A percentile compares a stretch with the other conserved stretches of the same genome.
Conservation (phyloP, 331 rosid species). For the Quercus lobata region DNA sequence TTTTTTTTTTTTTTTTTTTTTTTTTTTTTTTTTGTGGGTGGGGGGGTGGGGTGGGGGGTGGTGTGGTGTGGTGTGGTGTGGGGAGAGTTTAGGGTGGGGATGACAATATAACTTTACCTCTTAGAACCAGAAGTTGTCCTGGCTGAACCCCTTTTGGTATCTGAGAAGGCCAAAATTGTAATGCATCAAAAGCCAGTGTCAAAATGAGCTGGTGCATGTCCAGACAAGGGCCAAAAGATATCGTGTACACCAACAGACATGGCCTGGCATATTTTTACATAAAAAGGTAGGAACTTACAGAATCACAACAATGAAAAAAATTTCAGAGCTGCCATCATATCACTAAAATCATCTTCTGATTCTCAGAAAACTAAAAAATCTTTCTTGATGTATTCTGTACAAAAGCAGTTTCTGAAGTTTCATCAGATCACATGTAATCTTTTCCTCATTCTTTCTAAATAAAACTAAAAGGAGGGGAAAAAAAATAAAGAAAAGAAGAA, state of each 20-base stretch:
- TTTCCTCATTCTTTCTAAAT: background rate
- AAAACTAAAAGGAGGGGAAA: background rate
- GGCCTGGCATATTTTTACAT: background rate
- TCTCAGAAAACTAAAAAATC: background rate
- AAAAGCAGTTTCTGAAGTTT: background rate
- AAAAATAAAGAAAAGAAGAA: background rate
- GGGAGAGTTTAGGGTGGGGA: too few relatives aligned
- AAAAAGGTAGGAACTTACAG: background rate
- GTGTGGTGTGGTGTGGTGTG: too few relatives aligned
- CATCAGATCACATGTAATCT: background rate
- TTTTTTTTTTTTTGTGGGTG: background rate
- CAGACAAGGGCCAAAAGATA: background rate
- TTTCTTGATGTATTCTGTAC: background rate
- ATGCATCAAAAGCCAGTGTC: background rate
- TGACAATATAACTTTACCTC: slow-evolving; percentile 71
- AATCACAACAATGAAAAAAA: too few relatives aligned
- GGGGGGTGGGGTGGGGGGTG: background rate
- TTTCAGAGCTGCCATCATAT: background rate
- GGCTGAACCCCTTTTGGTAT: slow-evolving; percentile 57
- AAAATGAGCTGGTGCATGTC: background rate
- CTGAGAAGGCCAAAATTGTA: slow-evolving; percentile 21
- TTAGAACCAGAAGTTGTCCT: slow-evolving; percentile 42
- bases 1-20: background rate
- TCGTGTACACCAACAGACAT: background rate
- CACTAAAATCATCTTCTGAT: background rate